phyloP scores from a whole-genome alignment of 2,329 filamentous ascomycete species.

The Piedraia hortae region DNA sequence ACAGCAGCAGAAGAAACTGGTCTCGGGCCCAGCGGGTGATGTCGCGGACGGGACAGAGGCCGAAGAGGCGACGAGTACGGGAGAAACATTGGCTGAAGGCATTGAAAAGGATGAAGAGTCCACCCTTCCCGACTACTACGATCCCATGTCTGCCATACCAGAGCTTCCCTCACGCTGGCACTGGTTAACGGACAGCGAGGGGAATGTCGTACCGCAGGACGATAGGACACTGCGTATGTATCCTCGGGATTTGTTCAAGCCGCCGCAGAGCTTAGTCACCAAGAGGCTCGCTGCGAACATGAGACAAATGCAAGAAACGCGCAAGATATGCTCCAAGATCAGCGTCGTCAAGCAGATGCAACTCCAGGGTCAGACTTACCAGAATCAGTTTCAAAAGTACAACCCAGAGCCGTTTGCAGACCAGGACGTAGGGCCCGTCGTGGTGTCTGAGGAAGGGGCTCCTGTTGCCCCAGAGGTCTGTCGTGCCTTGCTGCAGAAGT shows the following conservation, averaged over 20 bases:
- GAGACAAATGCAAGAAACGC: constrained; percentile 82
- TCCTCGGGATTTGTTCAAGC: constrained; percentile 44
- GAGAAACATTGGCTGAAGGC: constrained; percentile 74
- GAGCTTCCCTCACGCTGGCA: constrained; percentile 51
- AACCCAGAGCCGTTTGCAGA: constrained; percentile 74
- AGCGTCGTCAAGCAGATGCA: constrained; percentile 99
- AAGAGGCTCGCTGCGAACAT: constrained; percentile 75
- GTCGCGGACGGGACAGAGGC: constrained; percentile 18
- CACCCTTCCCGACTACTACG: constrained; percentile 83
- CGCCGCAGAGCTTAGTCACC: constrained; percentile 45
- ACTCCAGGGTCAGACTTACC: constrained; percentile 66
- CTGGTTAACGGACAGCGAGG: constrained; percentile 76
- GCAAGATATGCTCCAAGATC: constrained; percentile 89
- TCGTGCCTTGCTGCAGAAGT: constrained; percentile 61
- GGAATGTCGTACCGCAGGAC: constrained; percentile 62
- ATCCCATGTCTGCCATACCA: constrained; percentile 59
- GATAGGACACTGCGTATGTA: constrained; percentile 63
- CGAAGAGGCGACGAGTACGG: constrained; percentile 21
- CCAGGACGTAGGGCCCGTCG: constrained; percentile 63
- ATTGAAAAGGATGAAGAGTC: constrained; percentile 71
- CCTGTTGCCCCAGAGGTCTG: constrained; percentile 65
- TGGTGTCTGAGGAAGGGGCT: constrained; percentile 66
- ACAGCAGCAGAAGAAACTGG: constrained; percentile 35
- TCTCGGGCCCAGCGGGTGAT: constrained; percentile 20
- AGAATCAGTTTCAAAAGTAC: constrained; percentile 95